Conservation (phyloP, 306 rosid species). For the Castanea sativa region DNA sequence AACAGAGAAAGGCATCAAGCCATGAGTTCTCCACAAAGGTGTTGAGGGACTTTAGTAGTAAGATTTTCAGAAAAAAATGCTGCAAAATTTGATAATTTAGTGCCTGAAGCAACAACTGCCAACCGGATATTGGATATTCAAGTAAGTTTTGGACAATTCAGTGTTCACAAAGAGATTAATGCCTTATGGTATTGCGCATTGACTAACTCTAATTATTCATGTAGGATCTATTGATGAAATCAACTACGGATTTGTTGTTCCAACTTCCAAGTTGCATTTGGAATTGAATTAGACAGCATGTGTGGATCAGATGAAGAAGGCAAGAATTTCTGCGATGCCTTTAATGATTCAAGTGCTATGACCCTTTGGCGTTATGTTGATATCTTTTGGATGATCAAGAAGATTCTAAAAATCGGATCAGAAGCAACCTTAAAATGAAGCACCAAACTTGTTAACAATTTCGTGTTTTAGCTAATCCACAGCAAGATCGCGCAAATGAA, state of each 20-base stretch:
- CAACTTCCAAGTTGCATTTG: constrained; percentile 59
- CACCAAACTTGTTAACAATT: constrained; percentile 40
- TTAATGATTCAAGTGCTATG: constrained; percentile 59
- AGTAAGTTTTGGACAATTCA: constrained; percentile 34
- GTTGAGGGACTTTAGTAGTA: constrained; percentile 60
- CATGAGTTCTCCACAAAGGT: constrained; percentile 70
- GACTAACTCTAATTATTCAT: neutral
- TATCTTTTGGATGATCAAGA: constrained; percentile 66
- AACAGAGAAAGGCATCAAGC: constrained; percentile 71
- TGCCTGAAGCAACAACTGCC: constrained; percentile 52
- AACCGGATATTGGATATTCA: constrained; percentile 53
- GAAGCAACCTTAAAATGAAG: constrained; percentile 48
- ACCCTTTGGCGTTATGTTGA: constrained; percentile 62
- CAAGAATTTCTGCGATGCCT: constrained; percentile 48
- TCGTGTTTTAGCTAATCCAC: constrained; percentile 45
- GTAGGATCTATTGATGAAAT: constrained; percentile 62
- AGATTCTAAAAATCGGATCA: constrained; percentile 60
- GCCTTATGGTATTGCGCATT: neutral
- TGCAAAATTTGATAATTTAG: constrained; percentile 46
- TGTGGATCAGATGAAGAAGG: constrained; percentile 78
- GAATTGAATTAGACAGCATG: constrained; percentile 69
- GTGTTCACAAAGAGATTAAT: constrained; percentile 3
- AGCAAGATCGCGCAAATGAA: no score
- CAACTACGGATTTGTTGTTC: constrained; percentile 65
- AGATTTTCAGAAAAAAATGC: constrained; percentile 60